These are phyloP conservation scores for Fraxinus baroniana DNA, from an alignment of 305 asterid genomes.

Conservation along the genomic window DNA sequence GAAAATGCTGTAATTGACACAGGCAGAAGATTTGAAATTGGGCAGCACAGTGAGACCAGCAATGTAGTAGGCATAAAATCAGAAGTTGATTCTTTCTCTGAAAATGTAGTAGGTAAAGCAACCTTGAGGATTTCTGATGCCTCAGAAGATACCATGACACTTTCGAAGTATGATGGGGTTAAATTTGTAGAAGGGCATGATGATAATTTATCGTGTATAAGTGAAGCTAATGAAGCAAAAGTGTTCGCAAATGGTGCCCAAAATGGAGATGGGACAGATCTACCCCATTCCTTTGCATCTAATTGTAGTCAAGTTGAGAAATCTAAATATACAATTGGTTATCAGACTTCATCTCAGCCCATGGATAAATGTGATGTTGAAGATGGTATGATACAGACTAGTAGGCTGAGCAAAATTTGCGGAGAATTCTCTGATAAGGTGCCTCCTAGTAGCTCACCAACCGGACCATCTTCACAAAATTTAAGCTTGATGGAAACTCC, in stretches of 20 bases:
- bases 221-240: constrained; percentile 42
- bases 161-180: constrained; percentile 40
- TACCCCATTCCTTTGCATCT: constrained; percentile 25
- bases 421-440: constrained; percentile 35
- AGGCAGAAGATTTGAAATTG: constrained; percentile 36
- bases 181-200: constrained; percentile 53
- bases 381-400: constrained; percentile 32
- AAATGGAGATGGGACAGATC: constrained; percentile 24
- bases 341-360: constrained; percentile 28
- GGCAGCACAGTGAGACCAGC: constrained; percentile 46
- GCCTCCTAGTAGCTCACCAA: constrained; percentile 33
- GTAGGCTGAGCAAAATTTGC: constrained; percentile 27
- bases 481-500: constrained; percentile 23
- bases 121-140: constrained; percentile 50
- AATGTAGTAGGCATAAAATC: constrained; percentile 47
- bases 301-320: background rate
- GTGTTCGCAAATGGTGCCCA: constrained; percentile 15
- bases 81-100: constrained; percentile 52
- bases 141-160: constrained; percentile 46
- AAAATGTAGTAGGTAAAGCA: constrained; percentile 48
- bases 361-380: constrained; percentile 33
- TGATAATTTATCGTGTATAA: constrained; percentile 56
- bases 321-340: background rate
- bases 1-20: constrained; percentile 36
- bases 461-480: constrained; percentile 29